Conservation (phyloP, 2,329 filamentous ascomycete species). For the Cytospora chrysosperma region DNA sequence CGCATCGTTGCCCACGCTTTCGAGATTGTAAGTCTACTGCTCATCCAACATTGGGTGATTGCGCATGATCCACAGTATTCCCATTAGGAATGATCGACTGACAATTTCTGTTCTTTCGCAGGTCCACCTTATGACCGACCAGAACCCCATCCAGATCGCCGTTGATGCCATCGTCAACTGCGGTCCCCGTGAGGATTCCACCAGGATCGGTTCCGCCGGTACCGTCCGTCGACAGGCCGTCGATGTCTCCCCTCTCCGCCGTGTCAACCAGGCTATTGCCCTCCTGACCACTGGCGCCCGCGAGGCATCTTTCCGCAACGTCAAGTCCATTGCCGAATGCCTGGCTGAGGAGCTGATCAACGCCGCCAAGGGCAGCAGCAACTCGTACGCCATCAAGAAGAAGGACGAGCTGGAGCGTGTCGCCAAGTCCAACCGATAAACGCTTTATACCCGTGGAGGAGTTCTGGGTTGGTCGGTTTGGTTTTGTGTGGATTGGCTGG, state of each 20-base stretch:
- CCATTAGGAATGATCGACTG: conserved; percentile 31
- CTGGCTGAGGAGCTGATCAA: conserved; percentile 99
- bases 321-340: conserved; percentile 99
- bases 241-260: conserved; percentile 98
- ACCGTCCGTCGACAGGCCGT: conserved; percentile 99
- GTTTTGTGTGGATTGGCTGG: conserved; percentile 9
- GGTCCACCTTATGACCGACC: conserved; percentile 99
- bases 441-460: conserved; percentile 24
- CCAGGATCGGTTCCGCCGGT: conserved; percentile 98
- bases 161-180: conserved; percentile 99
- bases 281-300: conserved; percentile 98
- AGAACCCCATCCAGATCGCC: conserved; percentile 99
- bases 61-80: neutral
- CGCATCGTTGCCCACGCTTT: conserved; percentile 98
- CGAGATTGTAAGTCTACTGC: conserved; percentile 74
- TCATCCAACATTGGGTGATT: neutral
- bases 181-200: conserved; percentile 99
- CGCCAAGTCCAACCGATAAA: conserved; percentile 99
- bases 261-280: conserved; percentile 99
- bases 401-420: conserved; percentile 99
- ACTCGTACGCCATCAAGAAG: conserved; percentile 99
- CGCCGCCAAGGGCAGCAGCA: conserved; percentile 99
- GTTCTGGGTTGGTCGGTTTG: conserved; percentile 32
- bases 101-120: conserved; percentile 39
- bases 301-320: conserved; percentile 98